A percentile compares a stretch with the other conserved stretches of the same genome.
Conservation (phyloP, 345 rosid species). For the Rhodomyrtus tomentosa region DNA sequence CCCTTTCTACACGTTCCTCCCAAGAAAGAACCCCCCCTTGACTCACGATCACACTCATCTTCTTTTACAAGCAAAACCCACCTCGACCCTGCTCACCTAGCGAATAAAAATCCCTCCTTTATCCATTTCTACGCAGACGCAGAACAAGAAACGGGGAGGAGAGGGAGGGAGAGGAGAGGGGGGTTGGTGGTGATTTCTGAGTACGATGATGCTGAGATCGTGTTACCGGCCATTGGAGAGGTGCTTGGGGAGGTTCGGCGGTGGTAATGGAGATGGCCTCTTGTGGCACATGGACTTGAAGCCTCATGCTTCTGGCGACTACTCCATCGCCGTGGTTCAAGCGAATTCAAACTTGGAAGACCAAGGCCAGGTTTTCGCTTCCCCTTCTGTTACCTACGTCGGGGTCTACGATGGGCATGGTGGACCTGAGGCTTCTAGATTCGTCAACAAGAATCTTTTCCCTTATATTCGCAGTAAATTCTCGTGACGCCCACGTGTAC, state of each 20-base stretch:
- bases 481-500: neutral
- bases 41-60: neutral
- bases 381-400: slow-evolving; percentile 67
- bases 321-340: slow-evolving; percentile 92
- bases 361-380: slow-evolving; percentile 79
- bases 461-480: slow-evolving; percentile 61
- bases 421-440: slow-evolving; percentile 94
- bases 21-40: neutral
- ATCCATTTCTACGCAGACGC: neutral
- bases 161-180: neutral
- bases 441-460: slow-evolving; percentile 74
- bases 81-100: neutral
- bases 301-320: slow-evolving; percentile 79
- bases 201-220: slow-evolving; percentile 46
- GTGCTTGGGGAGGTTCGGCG: slow-evolving; percentile 47
- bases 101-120: neutral
- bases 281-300: slow-evolving; percentile 81
- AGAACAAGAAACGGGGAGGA: neutral
- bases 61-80: neutral
- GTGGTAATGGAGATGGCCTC: slow-evolving; percentile 50
- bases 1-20: neutral
- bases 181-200: neutral
- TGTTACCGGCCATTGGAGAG: slow-evolving; percentile 60
- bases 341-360: slow-evolving; percentile 79
- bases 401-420: slow-evolving; percentile 98